Percentiles rank a stretch among this genome's conserved stretches.
Evolutionary conservation across 352 stramenopile species (phyloP).

Genomic region (Phytopythium kandeliae): DNA sequence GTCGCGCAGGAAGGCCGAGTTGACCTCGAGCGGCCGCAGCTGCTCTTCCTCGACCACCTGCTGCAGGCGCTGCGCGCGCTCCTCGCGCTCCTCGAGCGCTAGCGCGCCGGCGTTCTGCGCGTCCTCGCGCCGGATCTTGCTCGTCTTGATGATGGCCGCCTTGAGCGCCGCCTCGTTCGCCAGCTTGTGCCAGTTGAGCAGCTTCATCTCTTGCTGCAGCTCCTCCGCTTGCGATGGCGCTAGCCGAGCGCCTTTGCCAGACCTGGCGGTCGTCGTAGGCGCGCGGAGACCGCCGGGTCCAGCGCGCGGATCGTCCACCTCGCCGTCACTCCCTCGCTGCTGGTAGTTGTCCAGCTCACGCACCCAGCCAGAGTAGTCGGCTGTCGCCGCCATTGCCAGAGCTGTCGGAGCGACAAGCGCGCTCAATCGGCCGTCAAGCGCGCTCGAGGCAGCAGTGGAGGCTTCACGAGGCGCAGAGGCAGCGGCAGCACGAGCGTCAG

Average conservation of each 20-base stretch:
- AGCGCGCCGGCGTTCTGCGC: conserved; percentile 37
- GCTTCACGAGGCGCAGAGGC: too few relatives aligned
- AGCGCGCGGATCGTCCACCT: conserved; percentile 25
- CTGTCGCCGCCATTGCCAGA: conserved; percentile 18
- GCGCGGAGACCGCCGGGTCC: conserved; percentile 6
- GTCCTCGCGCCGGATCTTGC: conserved; percentile 79
- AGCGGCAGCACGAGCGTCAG: neutral
- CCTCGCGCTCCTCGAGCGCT: conserved; percentile 54
- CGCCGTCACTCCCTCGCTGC: conserved; percentile 17
- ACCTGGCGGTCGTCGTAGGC: neutral
- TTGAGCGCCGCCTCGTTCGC: conserved; percentile 92
- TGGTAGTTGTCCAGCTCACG: conserved; percentile 54
- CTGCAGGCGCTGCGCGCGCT: conserved; percentile 86
- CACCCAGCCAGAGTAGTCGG: conserved; percentile 48
- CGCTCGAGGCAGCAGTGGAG: neutral
- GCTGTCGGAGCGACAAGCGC: neutral
- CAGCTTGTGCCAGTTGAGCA: conserved; percentile 94
- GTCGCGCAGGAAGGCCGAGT: conserved; percentile 81
- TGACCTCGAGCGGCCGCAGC: conserved; percentile 86
- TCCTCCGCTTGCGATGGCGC: conserved; percentile 68
- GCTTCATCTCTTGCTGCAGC: conserved; percentile 89
- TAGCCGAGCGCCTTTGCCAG: conserved; percentile 8
- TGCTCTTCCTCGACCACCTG: conserved; percentile 92
- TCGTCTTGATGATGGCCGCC: conserved; percentile 86
- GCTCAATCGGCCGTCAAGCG: neutral